A percentile compares a stretch with the other conserved stretches of the same genome.
These are phyloP conservation scores for Pythium vanterpoolii DNA, from an alignment of 352 stramenopile genomes.

Conservation along the genomic window DNA sequence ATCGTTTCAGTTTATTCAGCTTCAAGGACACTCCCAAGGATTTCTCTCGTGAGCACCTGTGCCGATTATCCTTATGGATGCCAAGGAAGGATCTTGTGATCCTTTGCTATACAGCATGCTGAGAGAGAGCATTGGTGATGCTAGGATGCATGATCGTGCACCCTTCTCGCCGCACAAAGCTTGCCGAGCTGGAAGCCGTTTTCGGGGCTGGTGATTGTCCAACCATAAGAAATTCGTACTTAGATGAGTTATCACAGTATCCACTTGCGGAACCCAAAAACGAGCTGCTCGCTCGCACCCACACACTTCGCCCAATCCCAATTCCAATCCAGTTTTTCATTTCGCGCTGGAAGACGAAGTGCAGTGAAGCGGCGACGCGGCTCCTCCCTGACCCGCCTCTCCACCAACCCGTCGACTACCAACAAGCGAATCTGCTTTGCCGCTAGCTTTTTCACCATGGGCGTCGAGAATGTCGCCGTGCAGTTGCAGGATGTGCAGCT, in stretches of 20 bases:
- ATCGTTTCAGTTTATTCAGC: slow-evolving; percentile 1
- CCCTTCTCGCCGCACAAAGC: background rate
- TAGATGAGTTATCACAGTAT: slow-evolving; percentile 8
- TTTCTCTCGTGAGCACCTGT: background rate
- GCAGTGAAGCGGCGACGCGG: slow-evolving; percentile 25
- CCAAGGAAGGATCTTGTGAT: background rate
- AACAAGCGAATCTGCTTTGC: background rate
- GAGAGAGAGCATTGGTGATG: background rate
- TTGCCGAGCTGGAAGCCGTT: too few relatives aligned
- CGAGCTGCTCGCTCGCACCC: background rate
- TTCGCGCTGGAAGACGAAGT: background rate
- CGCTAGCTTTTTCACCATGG: slow-evolving; percentile 12
- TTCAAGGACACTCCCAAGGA: slow-evolving; percentile 8
- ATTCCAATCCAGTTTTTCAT: slow-evolving; percentile 16
- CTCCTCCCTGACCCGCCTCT: background rate
- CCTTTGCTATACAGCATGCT: too few relatives aligned
- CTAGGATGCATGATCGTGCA: background rate
- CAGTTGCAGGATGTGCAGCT: slow-evolving; percentile 85
- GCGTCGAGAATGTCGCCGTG: slow-evolving; percentile 57
- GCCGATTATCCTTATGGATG: background rate
- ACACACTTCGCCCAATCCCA: slow-evolving; percentile 3
- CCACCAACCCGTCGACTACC: background rate
- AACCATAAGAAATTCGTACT: slow-evolving; percentile 28
- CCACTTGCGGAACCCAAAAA: background rate
- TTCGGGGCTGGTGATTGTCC: too few relatives aligned